Conservation (phyloP, 805 yeast genomes). For the Priceomyces fermenticarens region DNA sequence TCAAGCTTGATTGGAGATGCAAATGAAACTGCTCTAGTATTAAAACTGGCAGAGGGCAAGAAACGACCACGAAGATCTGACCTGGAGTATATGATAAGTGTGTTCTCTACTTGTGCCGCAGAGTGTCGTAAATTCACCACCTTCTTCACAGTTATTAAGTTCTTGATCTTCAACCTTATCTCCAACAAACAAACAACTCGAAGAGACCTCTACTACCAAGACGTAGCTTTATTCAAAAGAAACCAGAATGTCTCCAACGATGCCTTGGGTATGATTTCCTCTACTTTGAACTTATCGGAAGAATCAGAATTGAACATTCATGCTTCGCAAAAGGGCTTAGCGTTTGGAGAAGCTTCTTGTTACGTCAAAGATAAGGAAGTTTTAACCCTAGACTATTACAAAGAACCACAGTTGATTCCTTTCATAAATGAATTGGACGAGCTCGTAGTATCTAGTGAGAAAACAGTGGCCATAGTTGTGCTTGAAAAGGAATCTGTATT, state of each 20-base stretch:
- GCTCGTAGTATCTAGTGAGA: not conserved
- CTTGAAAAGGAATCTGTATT: constrained; percentile 43
- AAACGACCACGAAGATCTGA: not conserved
- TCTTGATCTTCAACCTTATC: constrained; percentile 5
- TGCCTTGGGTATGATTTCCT: constrained; percentile 35
- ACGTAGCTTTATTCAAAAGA: constrained; percentile 47
- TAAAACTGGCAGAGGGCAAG: constrained; percentile 1
- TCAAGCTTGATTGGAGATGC: not conserved
- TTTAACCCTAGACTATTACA: constrained; percentile 1
- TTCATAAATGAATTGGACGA: not conserved
- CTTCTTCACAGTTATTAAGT: constrained; percentile 5
- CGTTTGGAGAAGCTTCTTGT: constrained; percentile 33
- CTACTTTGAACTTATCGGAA: constrained; percentile 35
- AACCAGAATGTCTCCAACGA: constrained; percentile 41
- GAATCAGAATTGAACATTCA: constrained; percentile 39
- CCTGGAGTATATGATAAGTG: not conserved
- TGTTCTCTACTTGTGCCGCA: constrained; percentile 4
- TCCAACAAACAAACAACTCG: constrained; percentile 31
- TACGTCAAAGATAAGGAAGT: not conserved
- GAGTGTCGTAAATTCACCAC: constrained; percentile 9
- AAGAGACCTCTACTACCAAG: constrained; percentile 59
- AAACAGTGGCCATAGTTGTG: constrained; percentile 16
- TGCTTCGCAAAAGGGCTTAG: constrained; percentile 57
- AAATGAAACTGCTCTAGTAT: constrained; percentile 6
- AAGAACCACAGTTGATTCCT: constrained; percentile 21